Evolutionary conservation across 345 rosid species (phyloP).

Genomic region (Murraya koenigii): DNA sequence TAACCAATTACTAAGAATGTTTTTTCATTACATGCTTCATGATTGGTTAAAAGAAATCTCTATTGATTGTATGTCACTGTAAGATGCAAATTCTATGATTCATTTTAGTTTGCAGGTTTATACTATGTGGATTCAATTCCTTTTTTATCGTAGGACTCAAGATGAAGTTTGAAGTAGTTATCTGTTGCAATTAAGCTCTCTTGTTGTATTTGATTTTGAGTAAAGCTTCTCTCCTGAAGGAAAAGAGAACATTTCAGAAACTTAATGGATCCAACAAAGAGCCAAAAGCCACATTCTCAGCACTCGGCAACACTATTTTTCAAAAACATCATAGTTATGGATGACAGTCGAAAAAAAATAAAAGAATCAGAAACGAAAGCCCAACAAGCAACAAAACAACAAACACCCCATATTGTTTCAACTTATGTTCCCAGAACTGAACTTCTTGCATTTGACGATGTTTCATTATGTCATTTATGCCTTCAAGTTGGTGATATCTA

Average conservation of each 20-base stretch:
- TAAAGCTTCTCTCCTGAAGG: neutral
- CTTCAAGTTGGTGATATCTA: conserved; percentile 44
- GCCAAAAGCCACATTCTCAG: conserved; percentile 17
- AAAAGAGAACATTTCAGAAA: neutral
- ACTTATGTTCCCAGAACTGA: no score
- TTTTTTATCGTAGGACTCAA: neutral
- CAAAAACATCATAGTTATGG: conserved; percentile 6
- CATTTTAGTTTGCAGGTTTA: neutral
- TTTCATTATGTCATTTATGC: neutral
- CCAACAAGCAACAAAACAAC: conserved; percentile 16
- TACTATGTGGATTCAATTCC: neutral
- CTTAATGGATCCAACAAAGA: neutral
- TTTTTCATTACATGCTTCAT: neutral
- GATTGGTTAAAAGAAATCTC: neutral
- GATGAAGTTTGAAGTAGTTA: neutral
- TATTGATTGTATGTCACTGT: neutral
- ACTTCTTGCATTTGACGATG: no score
- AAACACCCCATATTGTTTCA: no score
- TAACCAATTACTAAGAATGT: neutral
- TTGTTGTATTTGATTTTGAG: neutral
- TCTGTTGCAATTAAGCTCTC: neutral
- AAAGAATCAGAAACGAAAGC: conserved; percentile 32
- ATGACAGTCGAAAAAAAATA: conserved; percentile 24
- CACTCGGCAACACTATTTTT: conserved; percentile 9
- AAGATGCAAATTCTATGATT: neutral